phyloP scores from a whole-genome alignment of 1,284 basidiomycete genomes.

The Chiua sp. region DNA sequence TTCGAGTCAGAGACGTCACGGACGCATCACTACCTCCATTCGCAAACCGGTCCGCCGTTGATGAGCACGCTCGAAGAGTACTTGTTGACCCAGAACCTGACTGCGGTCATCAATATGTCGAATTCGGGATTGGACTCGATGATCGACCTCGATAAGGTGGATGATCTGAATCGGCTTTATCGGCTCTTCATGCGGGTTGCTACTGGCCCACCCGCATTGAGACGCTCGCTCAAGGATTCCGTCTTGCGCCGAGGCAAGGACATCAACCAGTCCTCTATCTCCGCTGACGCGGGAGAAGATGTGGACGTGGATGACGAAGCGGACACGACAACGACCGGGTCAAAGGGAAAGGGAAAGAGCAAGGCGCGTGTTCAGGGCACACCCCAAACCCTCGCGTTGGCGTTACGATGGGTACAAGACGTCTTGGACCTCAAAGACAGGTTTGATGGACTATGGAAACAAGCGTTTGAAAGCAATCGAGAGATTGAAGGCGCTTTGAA shows the following conservation, averaged over 20 bases:
- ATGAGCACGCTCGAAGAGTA: conserved; percentile 79
- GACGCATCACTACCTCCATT: conserved; percentile 89
- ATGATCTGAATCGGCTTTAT: conserved; percentile 85
- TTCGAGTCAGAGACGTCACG: conserved; percentile 88
- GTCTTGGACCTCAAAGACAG: conserved; percentile 92
- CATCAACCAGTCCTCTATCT: conserved; percentile 68
- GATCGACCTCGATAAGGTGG: conserved; percentile 83
- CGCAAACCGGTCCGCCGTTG: conserved; percentile 74
- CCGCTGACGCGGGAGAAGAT: conserved; percentile 43
- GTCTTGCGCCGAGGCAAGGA: conserved; percentile 80
- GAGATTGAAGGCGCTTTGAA: conserved; percentile 87
- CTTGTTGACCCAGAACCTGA: conserved; percentile 82
- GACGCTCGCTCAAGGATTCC: conserved; percentile 76
- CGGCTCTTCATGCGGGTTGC: conserved; percentile 79
- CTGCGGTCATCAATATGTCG: conserved; percentile 78
- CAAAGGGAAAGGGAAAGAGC: conserved; percentile 67
- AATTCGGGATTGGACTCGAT: conserved; percentile 89
- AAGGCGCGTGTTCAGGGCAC: conserved; percentile 54
- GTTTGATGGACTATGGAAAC: conserved; percentile 80
- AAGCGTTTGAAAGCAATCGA: conserved; percentile 77
- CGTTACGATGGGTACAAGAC: conserved; percentile 95
- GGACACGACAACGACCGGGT: conserved; percentile 46
- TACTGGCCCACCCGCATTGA: conserved; percentile 70
- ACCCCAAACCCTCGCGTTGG: conserved; percentile 57
- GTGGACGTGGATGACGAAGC: conserved; percentile 44